Conservation (phyloP, 169 alveolate species). For the Haemoproteus tartakovskyi region DNA sequence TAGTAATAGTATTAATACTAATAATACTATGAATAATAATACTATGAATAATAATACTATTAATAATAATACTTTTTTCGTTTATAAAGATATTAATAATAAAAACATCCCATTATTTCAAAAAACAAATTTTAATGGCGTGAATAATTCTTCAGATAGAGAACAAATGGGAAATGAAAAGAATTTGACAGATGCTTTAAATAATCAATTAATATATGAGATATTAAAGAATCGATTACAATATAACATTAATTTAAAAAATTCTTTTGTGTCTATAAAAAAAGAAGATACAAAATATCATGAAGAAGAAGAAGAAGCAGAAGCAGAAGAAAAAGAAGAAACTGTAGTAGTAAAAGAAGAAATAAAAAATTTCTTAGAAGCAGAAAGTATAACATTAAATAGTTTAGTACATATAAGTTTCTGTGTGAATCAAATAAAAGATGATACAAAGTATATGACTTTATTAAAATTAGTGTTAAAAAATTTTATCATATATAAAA, state of each 20-base stretch:
- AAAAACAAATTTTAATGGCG: too few species aligned
- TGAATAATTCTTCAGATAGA: not conserved
- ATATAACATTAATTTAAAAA: slow-evolving; percentile 38
- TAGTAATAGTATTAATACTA: not conserved
- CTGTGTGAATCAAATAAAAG: slow-evolving; percentile 5
- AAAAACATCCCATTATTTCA: too few species aligned
- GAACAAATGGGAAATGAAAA: not conserved
- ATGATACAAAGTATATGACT: slow-evolving; percentile 28
- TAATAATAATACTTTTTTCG: too few species aligned
- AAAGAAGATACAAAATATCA: too few species aligned
- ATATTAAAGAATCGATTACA: slow-evolving; percentile 17
- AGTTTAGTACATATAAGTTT: slow-evolving; percentile 1
- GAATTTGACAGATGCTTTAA: not conserved
- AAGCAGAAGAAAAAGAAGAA: too few species aligned
- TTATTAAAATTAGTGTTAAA: slow-evolving; percentile 18
- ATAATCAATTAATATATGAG: slow-evolving; percentile 14
- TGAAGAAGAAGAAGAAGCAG: too few species aligned
- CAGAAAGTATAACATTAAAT: slow-evolving; percentile 22
- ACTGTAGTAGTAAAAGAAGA: slow-evolving; percentile 19
- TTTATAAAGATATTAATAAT: too few species aligned
- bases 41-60: too few species aligned
- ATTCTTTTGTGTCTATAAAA: slow-evolving; percentile 1
- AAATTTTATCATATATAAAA: slow-evolving; percentile 30
- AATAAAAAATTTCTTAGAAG: slow-evolving; percentile 8
- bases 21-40: too few species aligned